Evolutionary conservation across 257 asterid genomes (phyloP), one percentile per base, ranked within the genome.

Genomic region (Leonotis leonurus): DNA sequence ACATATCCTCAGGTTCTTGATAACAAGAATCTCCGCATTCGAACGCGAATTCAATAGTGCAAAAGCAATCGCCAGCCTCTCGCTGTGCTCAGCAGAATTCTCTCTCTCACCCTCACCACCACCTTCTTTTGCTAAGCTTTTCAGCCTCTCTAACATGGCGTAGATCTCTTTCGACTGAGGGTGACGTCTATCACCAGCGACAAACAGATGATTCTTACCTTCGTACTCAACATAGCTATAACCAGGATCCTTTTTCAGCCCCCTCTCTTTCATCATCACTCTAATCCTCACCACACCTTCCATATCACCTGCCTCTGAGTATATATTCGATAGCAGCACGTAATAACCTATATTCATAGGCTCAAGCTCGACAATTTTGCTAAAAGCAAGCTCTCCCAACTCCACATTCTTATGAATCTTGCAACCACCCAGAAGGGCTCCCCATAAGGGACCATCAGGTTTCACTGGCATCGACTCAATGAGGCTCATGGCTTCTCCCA

Each of bases 381-480:
- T 49, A 59, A 92, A 92, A 11, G 99, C 97, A 18, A 86, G 21
- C 81, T 86, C 91, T 6, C 89, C 97, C 46, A 92, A 55, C 48
- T 80, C 70, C 17, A 86, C 79, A 44, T 92, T 78, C 51, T 83
- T 92, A 66, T 89, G 94, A 51, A 92, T 89, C 81, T 87, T 92
- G 81, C 97, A 92, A 33, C 90, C 96, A 65, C 96, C 94, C 64
- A 92, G 59, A 52, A 92, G 88, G 71, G 97, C 97, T 10, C 97
- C 99, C 99, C 99, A 92, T 5, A 89, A 87, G 14, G 97, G 85
- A n/a, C 96, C 97, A 75, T 92, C 96, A 0, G 96, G 94, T 64
- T 76, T 64, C 48, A 72, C 58, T 13, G 83, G 80, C 96, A 92
- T 89, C 1, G 75, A 64, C 26, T 75, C 78, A 22, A 89, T 92